phyloP scores from a whole-genome alignment of 2,329 filamentous ascomycete genomes.

The Didymosphaeria variabile region DNA sequence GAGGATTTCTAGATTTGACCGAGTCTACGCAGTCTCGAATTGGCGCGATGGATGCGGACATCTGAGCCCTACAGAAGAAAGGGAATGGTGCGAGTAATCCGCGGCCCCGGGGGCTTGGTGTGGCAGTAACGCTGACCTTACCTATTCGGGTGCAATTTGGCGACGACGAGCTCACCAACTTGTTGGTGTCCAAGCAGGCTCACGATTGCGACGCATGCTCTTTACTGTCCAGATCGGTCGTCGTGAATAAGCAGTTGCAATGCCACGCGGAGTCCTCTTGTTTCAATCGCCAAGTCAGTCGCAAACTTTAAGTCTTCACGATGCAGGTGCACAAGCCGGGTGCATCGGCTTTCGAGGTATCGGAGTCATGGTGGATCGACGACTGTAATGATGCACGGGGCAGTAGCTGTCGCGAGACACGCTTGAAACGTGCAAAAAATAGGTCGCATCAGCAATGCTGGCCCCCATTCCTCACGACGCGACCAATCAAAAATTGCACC shows the following conservation, averaged over 20 bases:
- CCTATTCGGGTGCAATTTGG: not conserved
- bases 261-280: not conserved
- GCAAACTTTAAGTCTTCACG: not conserved
- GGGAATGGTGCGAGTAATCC: not conserved
- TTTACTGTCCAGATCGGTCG: no score
- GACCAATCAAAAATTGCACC: not conserved
- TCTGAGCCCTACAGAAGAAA: not conserved
- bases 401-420: not conserved
- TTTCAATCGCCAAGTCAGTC: no score
- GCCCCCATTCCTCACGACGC: not conserved
- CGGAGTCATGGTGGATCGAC: not conserved
- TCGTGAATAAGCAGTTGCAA: not conserved
- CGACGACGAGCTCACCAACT: no score
- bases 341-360: not conserved
- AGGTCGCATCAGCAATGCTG: not conserved
- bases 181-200: no score
- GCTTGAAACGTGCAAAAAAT: slow-evolving; percentile 10
- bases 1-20: not conserved
- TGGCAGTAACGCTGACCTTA: not conserved
- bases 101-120: not conserved
- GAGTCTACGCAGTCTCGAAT: not conserved
- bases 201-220: no score
- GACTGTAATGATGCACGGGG: not conserved
- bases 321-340: slow-evolving; percentile 3
- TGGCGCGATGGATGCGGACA: slow-evolving; percentile 3